phyloP scores from a whole-genome alignment of 2,329 filamentous ascomycete species.

The Berkeleyomyces basicola region DNA sequence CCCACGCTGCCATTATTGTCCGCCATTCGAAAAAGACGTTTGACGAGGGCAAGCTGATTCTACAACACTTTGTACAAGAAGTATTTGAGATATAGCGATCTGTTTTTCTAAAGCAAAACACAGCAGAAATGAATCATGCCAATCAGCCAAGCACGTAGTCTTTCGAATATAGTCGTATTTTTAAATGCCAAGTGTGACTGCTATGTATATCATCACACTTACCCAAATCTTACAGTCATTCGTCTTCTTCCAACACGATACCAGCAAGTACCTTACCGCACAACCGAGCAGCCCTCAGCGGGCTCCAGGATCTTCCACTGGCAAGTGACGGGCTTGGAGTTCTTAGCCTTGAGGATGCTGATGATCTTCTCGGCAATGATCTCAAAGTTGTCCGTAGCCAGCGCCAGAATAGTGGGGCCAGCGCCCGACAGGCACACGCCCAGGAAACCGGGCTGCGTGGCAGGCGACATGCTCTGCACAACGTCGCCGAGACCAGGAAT shows the following conservation, averaged over 20 bases:
- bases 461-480: slow-evolving; percentile 76
- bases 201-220: neutral
- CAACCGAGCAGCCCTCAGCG: slow-evolving; percentile 49
- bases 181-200: neutral
- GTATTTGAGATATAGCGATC: slow-evolving; percentile 36
- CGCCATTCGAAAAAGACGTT: slow-evolving; percentile 51
- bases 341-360: slow-evolving; percentile 47
- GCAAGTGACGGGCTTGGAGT: slow-evolving; percentile 45
- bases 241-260: neutral
- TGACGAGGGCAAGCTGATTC: slow-evolving; percentile 59
- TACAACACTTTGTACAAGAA: slow-evolving; percentile 64
- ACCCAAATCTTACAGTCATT: neutral
- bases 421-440: slow-evolving; percentile 92
- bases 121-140: neutral
- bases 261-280: slow-evolving; percentile 20
- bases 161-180: neutral
- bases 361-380: slow-evolving; percentile 71
- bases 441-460: slow-evolving; percentile 70
- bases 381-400: slow-evolving; percentile 81
- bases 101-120: neutral
- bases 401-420: slow-evolving; percentile 82
- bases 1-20: slow-evolving; percentile 81
- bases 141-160: neutral
- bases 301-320: slow-evolving; percentile 79
- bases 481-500: slow-evolving; percentile 88